Conservation (phyloP, 1,284 basidiomycete species). For the Wallemia ichthyophaga region DNA sequence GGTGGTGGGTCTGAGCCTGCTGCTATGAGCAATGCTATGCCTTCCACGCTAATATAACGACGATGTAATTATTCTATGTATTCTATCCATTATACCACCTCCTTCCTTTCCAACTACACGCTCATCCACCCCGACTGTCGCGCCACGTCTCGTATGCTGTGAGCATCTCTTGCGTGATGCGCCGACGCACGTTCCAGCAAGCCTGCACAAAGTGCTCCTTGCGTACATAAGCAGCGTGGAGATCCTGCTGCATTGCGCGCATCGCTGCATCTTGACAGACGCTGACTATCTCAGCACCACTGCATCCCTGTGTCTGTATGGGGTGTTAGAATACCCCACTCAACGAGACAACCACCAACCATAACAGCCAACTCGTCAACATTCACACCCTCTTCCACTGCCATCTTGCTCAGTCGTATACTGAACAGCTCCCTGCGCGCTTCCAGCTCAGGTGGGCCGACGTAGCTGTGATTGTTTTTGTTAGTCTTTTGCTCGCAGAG, state of each 20-base stretch:
- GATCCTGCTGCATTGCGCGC: conserved; percentile 56
- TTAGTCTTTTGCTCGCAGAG: too few relatives aligned
- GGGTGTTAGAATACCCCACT: neutral
- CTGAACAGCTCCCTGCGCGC: conserved; percentile 58
- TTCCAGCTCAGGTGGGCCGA: conserved; percentile 55
- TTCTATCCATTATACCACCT: neutral
- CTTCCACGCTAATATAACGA: too few relatives aligned
- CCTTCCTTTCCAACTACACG: neutral
- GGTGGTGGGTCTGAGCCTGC: too few relatives aligned
- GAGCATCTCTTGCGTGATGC: conserved; percentile 63
- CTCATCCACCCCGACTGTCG: conserved; percentile 9
- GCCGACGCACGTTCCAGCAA: conserved; percentile 35
- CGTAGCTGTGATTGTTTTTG: conserved; percentile 22
- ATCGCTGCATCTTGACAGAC: conserved; percentile 92
- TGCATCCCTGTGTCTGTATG: conserved; percentile 61
- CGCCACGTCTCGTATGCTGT: conserved; percentile 32
- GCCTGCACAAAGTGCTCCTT: conserved; percentile 43
- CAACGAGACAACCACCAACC: conserved; percentile 19
- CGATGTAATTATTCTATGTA: neutral
- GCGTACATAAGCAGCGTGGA: conserved; percentile 41
- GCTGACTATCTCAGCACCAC: conserved; percentile 72
- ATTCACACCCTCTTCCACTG: conserved; percentile 36
- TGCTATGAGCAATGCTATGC: too few relatives aligned
- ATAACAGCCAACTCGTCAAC: conserved; percentile 36
- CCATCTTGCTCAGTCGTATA: conserved; percentile 51